Evolutionary conservation across 306 rosid genomes (phyloP), one percentile per base, ranked within the genome.

Genomic region (Vigna reflexopilosa): DNA sequence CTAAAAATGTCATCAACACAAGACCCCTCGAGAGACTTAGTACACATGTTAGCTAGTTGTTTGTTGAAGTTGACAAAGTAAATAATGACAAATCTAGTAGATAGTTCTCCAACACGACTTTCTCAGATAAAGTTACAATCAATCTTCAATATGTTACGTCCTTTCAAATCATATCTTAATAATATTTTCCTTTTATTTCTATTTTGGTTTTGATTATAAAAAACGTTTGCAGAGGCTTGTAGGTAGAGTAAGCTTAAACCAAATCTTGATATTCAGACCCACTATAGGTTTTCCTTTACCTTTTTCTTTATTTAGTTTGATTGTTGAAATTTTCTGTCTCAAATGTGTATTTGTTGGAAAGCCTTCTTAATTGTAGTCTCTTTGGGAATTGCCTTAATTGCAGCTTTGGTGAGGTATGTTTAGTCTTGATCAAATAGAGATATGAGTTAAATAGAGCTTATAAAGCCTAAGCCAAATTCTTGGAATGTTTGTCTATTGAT

Each of bases 191-290:
- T 24, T 59, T 14, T 26, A 2, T 72, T 40, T 40, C 47, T 73
- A 9, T 55, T 20, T 34, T 49, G 40, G 30, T 51, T 67, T 32
- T 80, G 34, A 9, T 2, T 52, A 9, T 51, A 72, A 51, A 17
- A 26, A 19, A 44, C 17, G 16, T 61, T 13, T 63, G 51, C 38
- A 51, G 68, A 63, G 73, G 16, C 51, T 72, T 51, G 45, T 28
- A 40, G 52, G 40, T 72, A 34, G 45, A 80, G 70, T 51, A 34
- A 51, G 40, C 49, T 19, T 79, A 67, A 49, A 79, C 56, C 45
- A 47, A 19, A 70, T 78, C 47, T 72, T 71, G 66, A 26, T 50
- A 57, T 57, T 72, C 34, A 38, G 40, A 42, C 30, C 67, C 52
- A 55, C 57, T 30, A 16, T 20, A 20, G 61, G 55, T 26, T 50